These are phyloP conservation scores for Pseudozyma thailandica DNA, from an alignment of 1,284 basidiomycete species.

Conservation along the genomic window DNA sequence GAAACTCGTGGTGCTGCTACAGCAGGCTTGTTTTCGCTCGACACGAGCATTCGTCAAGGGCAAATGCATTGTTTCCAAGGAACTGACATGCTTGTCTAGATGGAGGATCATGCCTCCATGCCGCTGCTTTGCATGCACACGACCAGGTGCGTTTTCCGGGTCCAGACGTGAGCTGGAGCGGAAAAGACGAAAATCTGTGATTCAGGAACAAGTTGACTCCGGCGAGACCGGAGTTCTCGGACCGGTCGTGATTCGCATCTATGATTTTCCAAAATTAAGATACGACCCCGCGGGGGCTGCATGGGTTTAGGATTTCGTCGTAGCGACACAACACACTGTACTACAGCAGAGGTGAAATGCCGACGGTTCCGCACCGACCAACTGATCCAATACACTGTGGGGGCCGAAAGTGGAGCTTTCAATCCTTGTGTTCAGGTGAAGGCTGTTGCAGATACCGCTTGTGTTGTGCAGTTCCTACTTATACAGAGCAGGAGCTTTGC, in stretches of 20 bases:
- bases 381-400: background rate
- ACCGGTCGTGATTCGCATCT: conserved; percentile 9
- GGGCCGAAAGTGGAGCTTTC: too few species aligned
- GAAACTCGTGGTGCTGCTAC: too few species aligned
- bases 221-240: conserved; percentile 18
- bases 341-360: background rate
- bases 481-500: too few species aligned
- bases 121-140: background rate
- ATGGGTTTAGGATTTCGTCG: background rate
- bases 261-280: conserved; percentile 10
- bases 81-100: too few species aligned
- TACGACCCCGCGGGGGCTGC: conserved; percentile 24
- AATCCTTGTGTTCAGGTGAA: background rate
- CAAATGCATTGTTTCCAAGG: too few species aligned
- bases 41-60: too few species aligned
- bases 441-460: background rate
- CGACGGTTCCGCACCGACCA: conserved; percentile 19
- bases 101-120: background rate
- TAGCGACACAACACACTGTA: background rate
- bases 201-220: conserved; percentile 2
- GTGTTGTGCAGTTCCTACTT: too few species aligned
- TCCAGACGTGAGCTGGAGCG: too few species aligned
- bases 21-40: too few species aligned
- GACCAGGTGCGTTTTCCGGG: too few species aligned
- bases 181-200: background rate